A percentile compares a stretch with the other conserved stretches of the same genome.
phyloP scores from a whole-genome alignment of 2,329 filamentous ascomycete genomes.

The Fusarium praegraminearum region DNA sequence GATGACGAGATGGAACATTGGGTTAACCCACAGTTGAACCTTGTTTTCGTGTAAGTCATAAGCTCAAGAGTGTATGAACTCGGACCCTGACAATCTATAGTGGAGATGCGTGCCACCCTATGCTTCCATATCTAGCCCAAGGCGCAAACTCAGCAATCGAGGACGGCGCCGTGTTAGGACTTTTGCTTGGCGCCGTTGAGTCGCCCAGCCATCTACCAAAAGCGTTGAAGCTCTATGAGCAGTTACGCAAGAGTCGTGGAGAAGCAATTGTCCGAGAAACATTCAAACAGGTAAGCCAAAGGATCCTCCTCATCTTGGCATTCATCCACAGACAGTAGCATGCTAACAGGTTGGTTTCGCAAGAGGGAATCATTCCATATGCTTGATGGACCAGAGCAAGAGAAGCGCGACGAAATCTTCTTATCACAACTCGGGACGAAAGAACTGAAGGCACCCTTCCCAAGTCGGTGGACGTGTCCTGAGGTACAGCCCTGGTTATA shows the following conservation, averaged over 20 bases:
- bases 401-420: constrained; percentile 68
- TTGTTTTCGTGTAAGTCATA: constrained; percentile 57
- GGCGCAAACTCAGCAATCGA: constrained; percentile 76
- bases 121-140: constrained; percentile 73
- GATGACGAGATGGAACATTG: constrained; percentile 65
- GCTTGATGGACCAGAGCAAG: constrained; percentile 35
- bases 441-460: constrained; percentile 64
- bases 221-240: constrained; percentile 60
- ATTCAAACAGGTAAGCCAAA: constrained; percentile 64
- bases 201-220: constrained; percentile 59
- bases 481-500: constrained; percentile 73
- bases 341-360: background rate
- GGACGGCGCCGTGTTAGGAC: constrained; percentile 74
- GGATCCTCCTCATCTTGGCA: too few species aligned
- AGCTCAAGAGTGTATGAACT: fast-evolving
- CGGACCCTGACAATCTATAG: too few species aligned
- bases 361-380: constrained; percentile 66
- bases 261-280: constrained; percentile 71
- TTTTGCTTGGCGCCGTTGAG: constrained; percentile 64
- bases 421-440: constrained; percentile 65
- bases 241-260: constrained; percentile 61
- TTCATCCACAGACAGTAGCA: too few species aligned
- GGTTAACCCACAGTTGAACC: constrained; percentile 64
- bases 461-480: constrained; percentile 68
- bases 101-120: constrained; percentile 73